Conservation (phyloP, 2,329 filamentous ascomycete genomes). For the Ascochyta koolunga region DNA sequence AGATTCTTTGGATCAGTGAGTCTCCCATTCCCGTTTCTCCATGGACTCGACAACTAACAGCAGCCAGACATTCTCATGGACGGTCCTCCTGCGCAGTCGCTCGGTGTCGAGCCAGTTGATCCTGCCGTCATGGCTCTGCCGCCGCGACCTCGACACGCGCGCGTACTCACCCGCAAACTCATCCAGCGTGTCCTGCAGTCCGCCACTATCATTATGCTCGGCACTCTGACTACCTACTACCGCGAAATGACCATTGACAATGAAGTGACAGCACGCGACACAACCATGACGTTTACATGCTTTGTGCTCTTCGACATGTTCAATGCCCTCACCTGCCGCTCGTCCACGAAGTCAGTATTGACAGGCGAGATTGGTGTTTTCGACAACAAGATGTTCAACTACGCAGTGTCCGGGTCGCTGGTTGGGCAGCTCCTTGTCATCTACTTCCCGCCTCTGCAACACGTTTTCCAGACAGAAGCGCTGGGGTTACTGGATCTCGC, state of each 20-base stretch:
- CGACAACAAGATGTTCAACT: slow-evolving; percentile 94
- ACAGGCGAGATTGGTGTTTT: slow-evolving; percentile 83
- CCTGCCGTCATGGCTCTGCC: slow-evolving; percentile 92
- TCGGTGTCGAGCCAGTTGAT: slow-evolving; percentile 94
- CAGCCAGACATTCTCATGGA: slow-evolving; percentile 96
- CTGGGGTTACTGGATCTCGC: slow-evolving; percentile 76
- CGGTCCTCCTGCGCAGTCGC: slow-evolving; percentile 92
- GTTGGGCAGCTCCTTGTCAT: slow-evolving; percentile 89
- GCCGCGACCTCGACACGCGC: slow-evolving; percentile 82
- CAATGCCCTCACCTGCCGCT: slow-evolving; percentile 92
- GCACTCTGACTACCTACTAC: slow-evolving; percentile 89
- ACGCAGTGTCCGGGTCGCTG: slow-evolving; percentile 85
- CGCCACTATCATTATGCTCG: slow-evolving; percentile 86
- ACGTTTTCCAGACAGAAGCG: slow-evolving; percentile 94
- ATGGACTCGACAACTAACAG: background rate
- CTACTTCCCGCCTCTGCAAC: slow-evolving; percentile 91
- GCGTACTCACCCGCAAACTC: slow-evolving; percentile 85
- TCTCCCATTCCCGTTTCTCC: slow-evolving; percentile 25
- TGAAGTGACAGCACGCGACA: slow-evolving; percentile 87
- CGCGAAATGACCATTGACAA: slow-evolving; percentile 88
- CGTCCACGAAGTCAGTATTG: slow-evolving; percentile 86
- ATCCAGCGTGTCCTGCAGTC: slow-evolving; percentile 86
- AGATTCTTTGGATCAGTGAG: slow-evolving; percentile 99
- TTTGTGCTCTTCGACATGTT: slow-evolving; percentile 99
- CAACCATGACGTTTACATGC: slow-evolving; percentile 98